A percentile compares a stretch with the other conserved stretches of the same genome.
Evolutionary conservation across 176 grass and related monocot genomes (phyloP).

Genomic region (Saccharum officinarum): DNA sequence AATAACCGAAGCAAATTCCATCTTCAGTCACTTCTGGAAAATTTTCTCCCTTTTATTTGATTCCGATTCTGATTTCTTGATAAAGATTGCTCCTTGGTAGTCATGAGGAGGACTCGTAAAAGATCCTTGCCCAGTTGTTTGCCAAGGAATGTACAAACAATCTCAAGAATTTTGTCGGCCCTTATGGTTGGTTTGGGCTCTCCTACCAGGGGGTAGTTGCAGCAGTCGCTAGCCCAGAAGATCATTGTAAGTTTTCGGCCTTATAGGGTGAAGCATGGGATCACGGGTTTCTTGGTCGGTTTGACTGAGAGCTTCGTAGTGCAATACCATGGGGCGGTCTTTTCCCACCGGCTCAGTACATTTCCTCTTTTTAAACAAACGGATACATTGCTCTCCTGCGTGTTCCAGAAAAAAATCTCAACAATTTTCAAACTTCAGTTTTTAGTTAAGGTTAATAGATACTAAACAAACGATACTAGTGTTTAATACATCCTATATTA

Average conservation of each 20-base stretch:
- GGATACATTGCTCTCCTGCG: not conserved
- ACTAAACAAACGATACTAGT: not conserved
- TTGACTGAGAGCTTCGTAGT: not conserved
- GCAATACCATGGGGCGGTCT: not conserved
- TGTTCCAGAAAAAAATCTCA: not conserved
- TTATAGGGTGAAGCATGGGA: not conserved
- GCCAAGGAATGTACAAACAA: not conserved
- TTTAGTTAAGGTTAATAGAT: not conserved
- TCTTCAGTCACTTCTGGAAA: not conserved
- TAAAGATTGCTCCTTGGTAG: not conserved
- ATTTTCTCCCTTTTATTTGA: not conserved
- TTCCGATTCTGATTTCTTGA: not conserved
- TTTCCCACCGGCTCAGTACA: not conserved
- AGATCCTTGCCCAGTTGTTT: not conserved
- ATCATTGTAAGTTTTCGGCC: not conserved
- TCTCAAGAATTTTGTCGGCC: not conserved
- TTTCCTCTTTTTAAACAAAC: not conserved
- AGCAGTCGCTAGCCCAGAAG: not conserved
- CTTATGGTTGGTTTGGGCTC: not conserved
- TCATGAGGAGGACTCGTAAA: not conserved
- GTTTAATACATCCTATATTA: not conserved
- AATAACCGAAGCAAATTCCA: too few relatives aligned
- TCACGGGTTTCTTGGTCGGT: not conserved
- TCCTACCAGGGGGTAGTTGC: not conserved
- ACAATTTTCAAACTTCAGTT: not conserved